Evolutionary conservation across 345 rosid genomes (phyloP).

Genomic region (Boechera divaricarpa): DNA sequence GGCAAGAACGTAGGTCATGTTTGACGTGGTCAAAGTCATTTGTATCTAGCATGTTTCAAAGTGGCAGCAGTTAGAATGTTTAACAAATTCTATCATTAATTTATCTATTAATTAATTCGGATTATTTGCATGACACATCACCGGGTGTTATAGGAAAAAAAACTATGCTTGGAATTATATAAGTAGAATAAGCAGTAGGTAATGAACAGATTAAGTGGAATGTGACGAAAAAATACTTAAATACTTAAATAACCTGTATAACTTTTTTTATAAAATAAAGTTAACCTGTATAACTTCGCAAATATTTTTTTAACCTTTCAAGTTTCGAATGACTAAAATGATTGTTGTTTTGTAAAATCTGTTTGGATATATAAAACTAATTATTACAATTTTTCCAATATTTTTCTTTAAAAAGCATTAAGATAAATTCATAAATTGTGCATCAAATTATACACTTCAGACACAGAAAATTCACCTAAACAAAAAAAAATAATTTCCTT

Average conservation of each 20-base stretch:
- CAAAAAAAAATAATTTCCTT: background rate
- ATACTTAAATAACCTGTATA: too few relatives aligned
- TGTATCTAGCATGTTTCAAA: constrained; percentile 11
- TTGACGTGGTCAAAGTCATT: constrained; percentile 26
- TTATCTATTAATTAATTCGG: background rate
- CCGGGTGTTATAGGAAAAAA: background rate
- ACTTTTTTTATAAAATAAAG: too few relatives aligned
- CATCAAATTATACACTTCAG: background rate
- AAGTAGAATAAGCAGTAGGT: background rate
- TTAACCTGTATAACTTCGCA: too few relatives aligned
- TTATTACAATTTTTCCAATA: background rate
- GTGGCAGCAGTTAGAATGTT: constrained; percentile 37
- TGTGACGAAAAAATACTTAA: constrained; percentile 4
- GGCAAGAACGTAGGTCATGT: constrained; percentile 19
- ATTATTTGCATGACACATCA: background rate
- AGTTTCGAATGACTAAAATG: background rate
- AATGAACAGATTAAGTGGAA: background rate
- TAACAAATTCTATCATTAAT: constrained; percentile 17
- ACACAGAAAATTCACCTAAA: background rate
- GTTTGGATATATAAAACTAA: background rate
- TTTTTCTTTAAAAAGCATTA: too few relatives aligned
- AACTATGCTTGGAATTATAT: background rate
- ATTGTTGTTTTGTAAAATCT: background rate
- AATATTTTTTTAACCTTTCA: too few relatives aligned
- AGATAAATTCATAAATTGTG: background rate